Conservation (phyloP, 2,329 filamentous ascomycete species). For the Claviceps paspali region DNA sequence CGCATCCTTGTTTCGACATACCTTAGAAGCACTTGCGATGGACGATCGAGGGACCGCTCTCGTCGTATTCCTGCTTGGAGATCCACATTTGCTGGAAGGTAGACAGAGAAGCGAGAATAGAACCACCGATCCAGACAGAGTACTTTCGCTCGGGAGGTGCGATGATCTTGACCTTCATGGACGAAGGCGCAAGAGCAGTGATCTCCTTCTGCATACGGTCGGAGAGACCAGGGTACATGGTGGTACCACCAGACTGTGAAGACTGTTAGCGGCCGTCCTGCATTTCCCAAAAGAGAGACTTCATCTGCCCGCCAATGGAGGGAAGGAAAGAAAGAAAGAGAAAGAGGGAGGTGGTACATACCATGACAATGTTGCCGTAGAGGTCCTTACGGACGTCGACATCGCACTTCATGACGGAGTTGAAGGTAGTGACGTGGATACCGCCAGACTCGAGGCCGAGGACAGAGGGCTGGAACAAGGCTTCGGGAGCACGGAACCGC, state of each 20-base stretch:
- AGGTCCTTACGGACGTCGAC: constrained; percentile 99
- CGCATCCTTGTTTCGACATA: constrained; percentile 13
- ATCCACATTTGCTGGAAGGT: constrained; percentile 99
- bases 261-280: constrained; percentile 1
- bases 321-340: background rate
- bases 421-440: constrained; percentile 99
- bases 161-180: constrained; percentile 99
- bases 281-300: background rate
- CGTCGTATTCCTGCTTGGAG: constrained; percentile 99
- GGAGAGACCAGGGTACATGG: constrained; percentile 99
- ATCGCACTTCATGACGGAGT: constrained; percentile 99
- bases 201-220: constrained; percentile 99
- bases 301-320: too few relatives aligned
- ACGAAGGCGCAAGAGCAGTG: constrained; percentile 94
- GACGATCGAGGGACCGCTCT: constrained; percentile 97
- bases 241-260: constrained; percentile 93
- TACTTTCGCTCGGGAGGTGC: constrained; percentile 99
- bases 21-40: constrained; percentile 99
- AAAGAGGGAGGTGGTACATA: constrained; percentile 31
- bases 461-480: constrained; percentile 97
- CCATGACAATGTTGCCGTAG: constrained; percentile 99
- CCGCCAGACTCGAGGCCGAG: constrained; percentile 96
- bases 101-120: constrained; percentile 96
- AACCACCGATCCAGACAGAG: constrained; percentile 99
- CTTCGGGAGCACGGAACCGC: constrained; percentile 98